Evolutionary conservation across 495 filamentous ascomycete species (phyloP).

Genomic region (Rusavskia elegans): DNA sequence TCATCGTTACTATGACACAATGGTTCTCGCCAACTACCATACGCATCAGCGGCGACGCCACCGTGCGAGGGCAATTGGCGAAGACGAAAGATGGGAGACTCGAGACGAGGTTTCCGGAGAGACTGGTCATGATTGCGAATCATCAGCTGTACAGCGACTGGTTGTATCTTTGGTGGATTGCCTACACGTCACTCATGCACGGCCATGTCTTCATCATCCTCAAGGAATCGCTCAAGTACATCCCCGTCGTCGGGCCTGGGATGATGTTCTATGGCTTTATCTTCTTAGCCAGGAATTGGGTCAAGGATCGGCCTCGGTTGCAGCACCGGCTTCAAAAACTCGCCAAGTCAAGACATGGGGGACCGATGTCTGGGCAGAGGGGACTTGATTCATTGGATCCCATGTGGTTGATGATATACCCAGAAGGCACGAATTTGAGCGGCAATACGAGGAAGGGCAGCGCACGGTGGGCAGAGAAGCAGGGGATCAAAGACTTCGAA

Average conservation of each 20-base stretch:
- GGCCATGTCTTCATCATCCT: slow-evolving; percentile 55
- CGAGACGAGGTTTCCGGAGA: slow-evolving; percentile 40
- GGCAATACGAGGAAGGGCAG: slow-evolving; percentile 39
- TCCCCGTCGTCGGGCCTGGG: slow-evolving; percentile 44
- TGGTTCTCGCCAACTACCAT: slow-evolving; percentile 46
- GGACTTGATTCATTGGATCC: slow-evolving; percentile 32
- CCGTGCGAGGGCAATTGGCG: slow-evolving; percentile 39
- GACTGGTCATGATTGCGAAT: slow-evolving; percentile 48
- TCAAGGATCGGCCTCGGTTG: slow-evolving; percentile 42
- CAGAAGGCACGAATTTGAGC: slow-evolving; percentile 52
- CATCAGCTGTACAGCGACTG: slow-evolving; percentile 60
- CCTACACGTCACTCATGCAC: slow-evolving; percentile 48
- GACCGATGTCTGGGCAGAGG: slow-evolving; percentile 32
- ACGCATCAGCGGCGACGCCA: slow-evolving; percentile 44
- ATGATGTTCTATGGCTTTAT: slow-evolving; percentile 60
- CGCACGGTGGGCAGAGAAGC: slow-evolving; percentile 39
- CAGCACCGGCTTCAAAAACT: slow-evolving; percentile 44
- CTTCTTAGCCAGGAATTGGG: slow-evolving; percentile 55
- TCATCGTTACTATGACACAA: slow-evolving; percentile 43
- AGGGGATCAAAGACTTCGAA: slow-evolving; percentile 30
- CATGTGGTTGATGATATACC: slow-evolving; percentile 59
- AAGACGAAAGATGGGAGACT: slow-evolving; percentile 37
- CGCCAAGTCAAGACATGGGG: slow-evolving; percentile 28
- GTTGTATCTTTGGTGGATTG: slow-evolving; percentile 58
- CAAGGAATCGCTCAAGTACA: slow-evolving; percentile 50